phyloP scores from a whole-genome alignment of 2,329 filamentous ascomycete genomes.

The Neurospora crassa region DNA sequence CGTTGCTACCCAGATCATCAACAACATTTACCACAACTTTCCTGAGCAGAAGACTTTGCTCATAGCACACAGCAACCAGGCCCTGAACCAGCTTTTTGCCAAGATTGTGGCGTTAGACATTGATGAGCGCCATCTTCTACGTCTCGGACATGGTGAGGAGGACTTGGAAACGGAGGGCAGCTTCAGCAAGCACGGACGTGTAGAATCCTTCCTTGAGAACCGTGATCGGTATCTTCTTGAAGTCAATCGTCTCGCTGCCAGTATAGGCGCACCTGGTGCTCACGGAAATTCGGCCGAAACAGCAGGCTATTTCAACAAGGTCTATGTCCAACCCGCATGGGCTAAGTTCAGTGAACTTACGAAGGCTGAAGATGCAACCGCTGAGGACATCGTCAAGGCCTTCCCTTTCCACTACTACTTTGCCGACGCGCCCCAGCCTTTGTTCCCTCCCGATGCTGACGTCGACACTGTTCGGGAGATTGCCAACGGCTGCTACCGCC shows the following conservation, averaged over 20 bases:
- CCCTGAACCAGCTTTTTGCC: constrained; percentile 91
- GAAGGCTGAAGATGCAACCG: constrained; percentile 44
- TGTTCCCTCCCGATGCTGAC: constrained; percentile 61
- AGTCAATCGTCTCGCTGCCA: constrained; percentile 76
- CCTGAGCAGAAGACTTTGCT: constrained; percentile 84
- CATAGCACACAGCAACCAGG: constrained; percentile 95
- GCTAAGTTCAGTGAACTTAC: constrained; percentile 65
- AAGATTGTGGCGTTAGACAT: constrained; percentile 97
- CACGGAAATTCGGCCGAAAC: constrained; percentile 95
- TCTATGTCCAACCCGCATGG: constrained; percentile 86
- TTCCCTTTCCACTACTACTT: constrained; percentile 92
- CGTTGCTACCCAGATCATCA: constrained; percentile 96
- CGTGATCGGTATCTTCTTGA: constrained; percentile 68
- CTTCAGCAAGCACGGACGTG: constrained; percentile 89
- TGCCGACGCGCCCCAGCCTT: constrained; percentile 71
- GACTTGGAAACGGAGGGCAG: constrained; percentile 77
- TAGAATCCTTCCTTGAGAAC: constrained; percentile 91
- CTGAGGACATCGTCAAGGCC: constrained; percentile 53
- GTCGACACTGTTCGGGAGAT: constrained; percentile 64
- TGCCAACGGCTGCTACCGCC: constrained; percentile 74
- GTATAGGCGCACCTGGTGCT: constrained; percentile 81
- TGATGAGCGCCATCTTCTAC: constrained; percentile 84
- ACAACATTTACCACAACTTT: constrained; percentile 98
- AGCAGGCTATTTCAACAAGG: constrained; percentile 89
- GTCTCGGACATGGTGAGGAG: constrained; percentile 90